These are phyloP conservation scores for Exophiala alcalophila DNA, from an alignment of 2,329 filamentous ascomycete genomes.

Conservation along the genomic window DNA sequence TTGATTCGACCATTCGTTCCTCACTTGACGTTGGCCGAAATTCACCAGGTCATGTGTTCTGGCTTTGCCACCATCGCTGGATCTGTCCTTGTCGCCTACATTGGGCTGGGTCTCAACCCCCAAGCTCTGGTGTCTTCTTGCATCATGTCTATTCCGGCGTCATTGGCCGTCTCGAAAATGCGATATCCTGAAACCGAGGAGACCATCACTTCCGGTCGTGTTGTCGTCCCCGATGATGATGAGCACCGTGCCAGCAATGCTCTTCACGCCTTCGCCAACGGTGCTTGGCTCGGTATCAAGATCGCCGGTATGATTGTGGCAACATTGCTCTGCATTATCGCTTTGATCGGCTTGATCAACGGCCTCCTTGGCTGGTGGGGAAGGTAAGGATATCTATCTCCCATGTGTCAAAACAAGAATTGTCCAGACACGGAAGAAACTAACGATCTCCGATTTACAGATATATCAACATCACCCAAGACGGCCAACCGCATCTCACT, in stretches of 20 bases:
- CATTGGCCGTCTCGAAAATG: conserved; percentile 82
- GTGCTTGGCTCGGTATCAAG: conserved; percentile 81
- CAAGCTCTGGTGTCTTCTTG: conserved; percentile 86
- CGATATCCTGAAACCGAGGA: conserved; percentile 86
- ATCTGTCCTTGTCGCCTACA: conserved; percentile 81
- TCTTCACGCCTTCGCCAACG: conserved; percentile 80
- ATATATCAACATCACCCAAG: conserved; percentile 66
- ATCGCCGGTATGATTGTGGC: conserved; percentile 79
- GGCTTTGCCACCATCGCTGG: conserved; percentile 92
- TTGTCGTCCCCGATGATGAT: conserved; percentile 75
- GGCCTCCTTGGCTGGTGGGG: conserved; percentile 83
- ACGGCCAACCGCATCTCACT: conserved; percentile 60
- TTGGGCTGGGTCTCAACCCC: conserved; percentile 75
- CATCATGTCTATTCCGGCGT: conserved; percentile 93
- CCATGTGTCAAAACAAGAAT: too few relatives aligned
- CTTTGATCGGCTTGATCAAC: conserved; percentile 69
- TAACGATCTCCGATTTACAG: too few relatives aligned
- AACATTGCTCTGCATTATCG: conserved; percentile 79
- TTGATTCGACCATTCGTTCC: conserved; percentile 82
- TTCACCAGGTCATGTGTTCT: conserved; percentile 90
- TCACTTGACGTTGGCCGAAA: conserved; percentile 79
- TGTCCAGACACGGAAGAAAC: too few relatives aligned
- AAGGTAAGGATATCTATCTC: conserved; percentile 54
- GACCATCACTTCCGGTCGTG: conserved; percentile 75
- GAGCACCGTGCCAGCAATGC: conserved; percentile 74